Percentiles rank a stretch among this genome's conserved stretches.
Conservation (phyloP, 371 early-diverging fungal species). For the Mucor irregularis region DNA sequence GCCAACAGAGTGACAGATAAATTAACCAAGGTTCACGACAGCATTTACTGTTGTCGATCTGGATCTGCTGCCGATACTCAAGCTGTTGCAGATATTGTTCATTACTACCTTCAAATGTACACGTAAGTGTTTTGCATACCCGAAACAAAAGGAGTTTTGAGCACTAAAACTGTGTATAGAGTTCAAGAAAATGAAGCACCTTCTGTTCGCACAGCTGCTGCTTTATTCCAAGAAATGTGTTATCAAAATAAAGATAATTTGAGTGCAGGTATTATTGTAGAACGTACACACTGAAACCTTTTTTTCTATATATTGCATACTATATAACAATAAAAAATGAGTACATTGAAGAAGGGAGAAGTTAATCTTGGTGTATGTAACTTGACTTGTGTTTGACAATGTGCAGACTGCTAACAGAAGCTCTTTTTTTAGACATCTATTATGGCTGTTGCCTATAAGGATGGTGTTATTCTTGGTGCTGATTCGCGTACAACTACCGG, state of each 20-base stretch:
- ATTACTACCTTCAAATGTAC: conserved; percentile 91
- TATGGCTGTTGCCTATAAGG: conserved; percentile 96
- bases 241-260: conserved; percentile 93
- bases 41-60: conserved; percentile 97
- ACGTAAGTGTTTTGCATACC: conserved; percentile 54
- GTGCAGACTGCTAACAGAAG: not conserved
- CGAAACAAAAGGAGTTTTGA: not conserved
- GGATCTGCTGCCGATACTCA: conserved; percentile 99
- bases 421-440: conserved; percentile 88
- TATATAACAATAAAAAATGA: conserved; percentile 29
- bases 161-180: no score
- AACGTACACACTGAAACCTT: not conserved
- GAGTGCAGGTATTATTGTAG: conserved; percentile 96
- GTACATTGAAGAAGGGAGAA: conserved; percentile 88
- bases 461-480: conserved; percentile 98
- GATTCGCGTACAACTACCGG: conserved; percentile 98
- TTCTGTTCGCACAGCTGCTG: conserved; percentile 89
- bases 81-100: conserved; percentile 95
- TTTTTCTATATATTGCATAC: not conserved
- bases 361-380: conserved; percentile 88
- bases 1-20: conserved; percentile 99
- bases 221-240: conserved; percentile 91
- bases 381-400: not conserved
- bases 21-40: conserved; percentile 95
- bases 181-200: conserved; percentile 45